Evolutionary conservation across 371 early-diverging fungal species (phyloP).

Genomic region (Zopfochytrium polystomum): DNA sequence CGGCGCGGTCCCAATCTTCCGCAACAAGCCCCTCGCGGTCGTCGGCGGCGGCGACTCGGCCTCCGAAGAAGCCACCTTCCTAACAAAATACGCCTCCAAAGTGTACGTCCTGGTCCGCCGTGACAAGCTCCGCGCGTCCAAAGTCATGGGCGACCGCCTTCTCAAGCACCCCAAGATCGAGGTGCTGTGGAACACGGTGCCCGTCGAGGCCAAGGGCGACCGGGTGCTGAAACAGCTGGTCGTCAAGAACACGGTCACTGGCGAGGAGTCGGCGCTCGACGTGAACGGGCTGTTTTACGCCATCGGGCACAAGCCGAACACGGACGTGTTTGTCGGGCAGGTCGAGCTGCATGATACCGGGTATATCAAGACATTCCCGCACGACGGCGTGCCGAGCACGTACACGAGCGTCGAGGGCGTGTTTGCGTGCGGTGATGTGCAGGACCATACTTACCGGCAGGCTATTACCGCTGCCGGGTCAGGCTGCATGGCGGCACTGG

Average conservation of each 20-base stretch:
- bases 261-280: constrained; percentile 31
- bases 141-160: constrained; percentile 59
- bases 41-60: no score
- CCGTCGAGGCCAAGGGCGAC: constrained; percentile 54
- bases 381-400: no score
- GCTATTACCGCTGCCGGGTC: constrained; percentile 64
- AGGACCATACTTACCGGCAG: constrained; percentile 62
- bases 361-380: constrained; percentile 53
- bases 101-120: constrained; percentile 64
- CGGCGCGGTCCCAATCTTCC: constrained; percentile 94
- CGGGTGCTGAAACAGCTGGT: no score
- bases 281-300: no score
- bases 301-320: constrained; percentile 52
- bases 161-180: constrained; percentile 54
- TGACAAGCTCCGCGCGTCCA: constrained; percentile 59
- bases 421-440: constrained; percentile 72
- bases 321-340: constrained; percentile 30
- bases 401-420: no score
- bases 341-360: constrained; percentile 51
- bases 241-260: constrained; percentile 36
- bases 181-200: constrained; percentile 53
- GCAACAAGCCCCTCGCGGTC: constrained; percentile 71
- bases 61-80: constrained; percentile 67
- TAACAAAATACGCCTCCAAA: constrained; percentile 60
- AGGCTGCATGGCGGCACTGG: constrained; percentile 91